Base-by-base conservation (phyloP, 192 early-diverging fungal species). In the Backusella liffmaniae region DNA sequence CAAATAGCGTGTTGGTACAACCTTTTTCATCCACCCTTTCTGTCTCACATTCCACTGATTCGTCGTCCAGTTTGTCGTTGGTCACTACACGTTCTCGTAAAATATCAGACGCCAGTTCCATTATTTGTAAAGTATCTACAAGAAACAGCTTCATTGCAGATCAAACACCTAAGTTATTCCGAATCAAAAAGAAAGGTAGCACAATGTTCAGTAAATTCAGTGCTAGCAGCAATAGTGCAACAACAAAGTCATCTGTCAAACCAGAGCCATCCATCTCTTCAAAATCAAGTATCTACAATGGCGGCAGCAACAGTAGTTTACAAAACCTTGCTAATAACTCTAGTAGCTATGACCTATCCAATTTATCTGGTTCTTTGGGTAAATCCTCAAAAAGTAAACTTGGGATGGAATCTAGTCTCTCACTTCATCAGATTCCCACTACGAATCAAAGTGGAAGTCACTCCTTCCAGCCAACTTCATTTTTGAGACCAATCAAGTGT, bases 111-210 rank as follows among this genome's bases (percentile, higher is more conserved):
- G 56, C 56, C 4, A 62, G 56, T 13, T 62, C 56, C 10, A 29
- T 62, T 12, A 62, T 62, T 62, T 62, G 56, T 12, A 62, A 62
- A 62, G 56, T 62, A 26, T 62, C 56, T 62, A 62, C 56, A 26
- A 62, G 56, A 62, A 62, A 62, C 23, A 62, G 56, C 23, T 62
- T 62, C 56, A 62, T 72, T 32, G 77, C 77, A 35, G 77, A 71
- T n/a, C 53, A 68, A 26, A 41, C 70, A 26, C 86, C 87, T 18
- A 90, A 87, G 42, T 83, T 86, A 73, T 90, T 90, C 75, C 86
- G 85, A 51, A 82, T 90, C 41, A 88, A 87, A 72, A 85, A 86
- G 80, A 86, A 83, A 29, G 80, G 80, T 10, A 62, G 56, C 23
- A 84, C 80, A 26, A 82, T 80, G 56, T 77, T 80, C 68, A 76